Percentiles rank a stretch among this genome's conserved stretches.
Conservation (phyloP, 2,329 filamentous ascomycete genomes). For the Calonectria pteridis region DNA sequence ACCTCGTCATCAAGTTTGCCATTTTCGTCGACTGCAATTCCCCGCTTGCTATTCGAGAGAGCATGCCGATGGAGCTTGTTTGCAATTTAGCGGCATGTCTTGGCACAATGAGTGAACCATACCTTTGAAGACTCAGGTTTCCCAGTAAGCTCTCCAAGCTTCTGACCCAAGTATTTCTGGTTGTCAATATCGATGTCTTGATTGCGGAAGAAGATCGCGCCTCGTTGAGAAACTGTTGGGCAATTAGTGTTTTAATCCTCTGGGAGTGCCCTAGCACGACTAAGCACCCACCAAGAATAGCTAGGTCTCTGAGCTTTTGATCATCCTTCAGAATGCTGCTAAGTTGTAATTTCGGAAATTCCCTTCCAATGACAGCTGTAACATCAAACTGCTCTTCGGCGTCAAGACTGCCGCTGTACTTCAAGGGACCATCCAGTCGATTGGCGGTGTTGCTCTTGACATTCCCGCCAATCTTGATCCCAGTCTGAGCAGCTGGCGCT, state of each 20-base stretch:
- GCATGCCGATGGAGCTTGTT: slow-evolving; percentile 26
- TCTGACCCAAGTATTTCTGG: slow-evolving; percentile 26
- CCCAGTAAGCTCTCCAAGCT: slow-evolving; percentile 26
- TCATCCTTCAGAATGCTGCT: slow-evolving; percentile 26
- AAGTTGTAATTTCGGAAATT: slow-evolving; percentile 27
- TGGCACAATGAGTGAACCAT: not conserved
- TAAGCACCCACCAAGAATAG: slow-evolving; percentile 11
- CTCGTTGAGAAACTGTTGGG: slow-evolving; percentile 18
- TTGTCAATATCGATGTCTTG: slow-evolving; percentile 26
- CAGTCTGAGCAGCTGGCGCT: slow-evolving; percentile 20
- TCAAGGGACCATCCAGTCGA: slow-evolving; percentile 20
- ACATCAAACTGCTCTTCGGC: slow-evolving; percentile 26
- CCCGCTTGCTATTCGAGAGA: slow-evolving; percentile 28
- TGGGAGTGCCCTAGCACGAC: not conserved
- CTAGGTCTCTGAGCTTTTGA: slow-evolving; percentile 24
- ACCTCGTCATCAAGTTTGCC: slow-evolving; percentile 31
- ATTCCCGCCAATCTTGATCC: slow-evolving; percentile 3
- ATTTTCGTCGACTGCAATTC: slow-evolving; percentile 27
- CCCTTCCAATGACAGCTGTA: slow-evolving; percentile 23
- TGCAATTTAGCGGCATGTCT: not conserved
- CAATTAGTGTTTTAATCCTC: not conserved
- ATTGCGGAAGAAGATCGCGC: slow-evolving; percentile 29
- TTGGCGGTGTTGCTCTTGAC: slow-evolving; percentile 12
- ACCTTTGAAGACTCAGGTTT: slow-evolving; percentile 30
- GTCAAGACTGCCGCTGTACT: slow-evolving; percentile 21